Conservation (phyloP, 495 filamentous ascomycete genomes). For the Lasiosphaeria miniovina region DNA sequence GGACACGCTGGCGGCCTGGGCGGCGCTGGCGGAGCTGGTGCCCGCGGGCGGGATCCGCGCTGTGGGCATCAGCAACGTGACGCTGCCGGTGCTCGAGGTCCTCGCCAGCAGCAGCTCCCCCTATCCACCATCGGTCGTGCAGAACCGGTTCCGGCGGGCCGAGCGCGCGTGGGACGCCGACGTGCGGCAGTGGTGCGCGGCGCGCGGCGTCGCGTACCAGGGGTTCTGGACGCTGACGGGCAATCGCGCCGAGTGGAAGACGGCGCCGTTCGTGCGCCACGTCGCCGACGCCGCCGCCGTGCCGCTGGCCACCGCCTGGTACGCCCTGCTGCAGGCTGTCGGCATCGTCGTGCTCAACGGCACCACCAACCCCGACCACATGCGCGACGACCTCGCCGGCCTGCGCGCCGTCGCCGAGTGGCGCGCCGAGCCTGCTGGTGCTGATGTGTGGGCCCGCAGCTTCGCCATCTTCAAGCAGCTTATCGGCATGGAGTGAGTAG, state of each 20-base stretch:
- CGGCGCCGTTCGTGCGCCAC: conserved; percentile 46
- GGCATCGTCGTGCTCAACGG: conserved; percentile 64
- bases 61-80: conserved; percentile 72
- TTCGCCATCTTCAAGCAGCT: conserved; percentile 33
- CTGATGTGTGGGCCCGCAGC: conserved; percentile 37
- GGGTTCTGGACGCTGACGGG: conserved; percentile 78
- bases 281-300: conserved; percentile 51
- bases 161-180: conserved; percentile 58
- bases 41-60: conserved; percentile 54
- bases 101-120: conserved; percentile 31
- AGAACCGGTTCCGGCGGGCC: conserved; percentile 69
- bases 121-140: conserved; percentile 57
- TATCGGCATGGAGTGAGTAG: conserved; percentile 20
- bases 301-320: conserved; percentile 56
- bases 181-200: conserved; percentile 60
- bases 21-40: conserved; percentile 60
- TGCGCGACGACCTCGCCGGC: conserved; percentile 63
- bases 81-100: conserved; percentile 49
- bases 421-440: conserved; percentile 38
- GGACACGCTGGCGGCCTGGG: conserved; percentile 65
- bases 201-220: conserved; percentile 63
- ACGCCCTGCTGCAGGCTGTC: conserved; percentile 63
- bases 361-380: conserved; percentile 59
- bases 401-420: conserved; percentile 49
- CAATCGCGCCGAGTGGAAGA: conserved; percentile 57